Evolutionary conservation across 768 basidiomycete genomes (phyloP).

Genomic region (Rhizopogon vesiculosus): DNA sequence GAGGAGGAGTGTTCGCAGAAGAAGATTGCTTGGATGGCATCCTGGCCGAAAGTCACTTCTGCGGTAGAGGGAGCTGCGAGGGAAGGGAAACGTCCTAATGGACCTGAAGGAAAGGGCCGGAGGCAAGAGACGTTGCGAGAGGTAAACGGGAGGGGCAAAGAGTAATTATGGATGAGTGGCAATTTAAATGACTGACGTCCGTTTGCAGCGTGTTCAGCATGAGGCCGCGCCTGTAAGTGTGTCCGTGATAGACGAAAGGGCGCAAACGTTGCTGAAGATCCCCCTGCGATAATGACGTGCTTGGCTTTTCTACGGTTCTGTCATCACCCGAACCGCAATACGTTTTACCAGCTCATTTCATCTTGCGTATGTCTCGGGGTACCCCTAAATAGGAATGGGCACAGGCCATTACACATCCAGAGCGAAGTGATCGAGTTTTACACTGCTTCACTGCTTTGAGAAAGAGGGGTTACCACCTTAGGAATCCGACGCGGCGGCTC

Average conservation of each 20-base stretch:
- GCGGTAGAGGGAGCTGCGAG: slow-evolving; percentile 9
- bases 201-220: slow-evolving; percentile 32
- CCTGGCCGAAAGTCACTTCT: slow-evolving; percentile 13
- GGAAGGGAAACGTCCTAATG: slow-evolving; percentile 15
- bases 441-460: neutral
- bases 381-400: slow-evolving; percentile 22
- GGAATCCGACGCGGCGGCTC: neutral
- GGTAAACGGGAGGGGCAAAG: slow-evolving; percentile 23
- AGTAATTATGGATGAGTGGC: slow-evolving; percentile 14
- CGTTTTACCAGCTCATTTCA: slow-evolving; percentile 29
- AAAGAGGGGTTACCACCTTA: neutral
- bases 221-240: slow-evolving; percentile 29
- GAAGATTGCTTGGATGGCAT: slow-evolving; percentile 30
- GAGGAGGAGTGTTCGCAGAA: slow-evolving; percentile 37
- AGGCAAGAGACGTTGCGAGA: slow-evolving; percentile 15
- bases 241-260: slow-evolving; percentile 28
- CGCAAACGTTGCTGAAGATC: slow-evolving; percentile 19
- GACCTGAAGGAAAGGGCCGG: slow-evolving; percentile 19
- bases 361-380: slow-evolving; percentile 12
- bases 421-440: neutral
- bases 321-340: slow-evolving; percentile 11
- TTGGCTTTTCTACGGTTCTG: slow-evolving; percentile 24
- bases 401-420: neutral
- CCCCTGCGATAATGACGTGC: slow-evolving; percentile 21
- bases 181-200: slow-evolving; percentile 28